Percentiles rank a stretch among this genome's conserved stretches.
These are phyloP conservation scores for Aspergillus bertholletiae DNA, from an alignment of 495 filamentous ascomycete species.

Conservation along the genomic window DNA sequence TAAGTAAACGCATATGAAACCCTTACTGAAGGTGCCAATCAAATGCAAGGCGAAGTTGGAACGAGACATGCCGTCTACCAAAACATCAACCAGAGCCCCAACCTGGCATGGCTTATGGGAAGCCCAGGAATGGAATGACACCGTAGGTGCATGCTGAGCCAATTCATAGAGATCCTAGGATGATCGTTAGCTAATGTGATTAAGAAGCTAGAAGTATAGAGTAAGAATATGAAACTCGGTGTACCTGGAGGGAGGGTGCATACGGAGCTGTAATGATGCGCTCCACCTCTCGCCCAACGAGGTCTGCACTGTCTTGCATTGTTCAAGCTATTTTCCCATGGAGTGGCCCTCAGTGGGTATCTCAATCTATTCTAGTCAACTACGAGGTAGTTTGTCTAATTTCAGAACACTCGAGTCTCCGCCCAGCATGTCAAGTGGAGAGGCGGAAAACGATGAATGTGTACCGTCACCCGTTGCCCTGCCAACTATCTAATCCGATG, in stretches of 20 bases:
- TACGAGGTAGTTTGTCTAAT: not conserved
- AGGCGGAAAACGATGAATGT: constrained; percentile 3
- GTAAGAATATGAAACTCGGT: not conserved
- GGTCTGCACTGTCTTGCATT: constrained; percentile 12
- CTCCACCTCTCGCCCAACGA: constrained; percentile 33
- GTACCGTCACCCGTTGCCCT: not conserved
- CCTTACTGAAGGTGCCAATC: constrained; percentile 38
- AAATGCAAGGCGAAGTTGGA: constrained; percentile 38
- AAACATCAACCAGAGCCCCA: constrained; percentile 32
- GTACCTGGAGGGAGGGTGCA: constrained; percentile 40
- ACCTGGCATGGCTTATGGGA: constrained; percentile 46
- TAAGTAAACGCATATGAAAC: not conserved
- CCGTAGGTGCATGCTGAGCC: constrained; percentile 12
- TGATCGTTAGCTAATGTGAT: constrained; percentile 3
- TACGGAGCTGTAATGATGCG: constrained; percentile 41
- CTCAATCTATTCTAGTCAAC: not conserved
- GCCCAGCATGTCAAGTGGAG: not conserved
- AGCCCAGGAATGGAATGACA: constrained; percentile 34
- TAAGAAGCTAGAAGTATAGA: constrained; percentile 3
- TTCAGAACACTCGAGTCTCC: not conserved
- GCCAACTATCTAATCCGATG: not conserved
- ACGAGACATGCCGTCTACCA: constrained; percentile 43
- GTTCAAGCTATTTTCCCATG: not conserved
- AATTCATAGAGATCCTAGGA: constrained; percentile 38
- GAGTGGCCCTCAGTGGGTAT: not conserved